Evolutionary conservation across 2,329 filamentous ascomycete genomes (phyloP), one percentile per base, ranked within the genome.

Genomic region (Plectosphaerella cucumerina): DNA sequence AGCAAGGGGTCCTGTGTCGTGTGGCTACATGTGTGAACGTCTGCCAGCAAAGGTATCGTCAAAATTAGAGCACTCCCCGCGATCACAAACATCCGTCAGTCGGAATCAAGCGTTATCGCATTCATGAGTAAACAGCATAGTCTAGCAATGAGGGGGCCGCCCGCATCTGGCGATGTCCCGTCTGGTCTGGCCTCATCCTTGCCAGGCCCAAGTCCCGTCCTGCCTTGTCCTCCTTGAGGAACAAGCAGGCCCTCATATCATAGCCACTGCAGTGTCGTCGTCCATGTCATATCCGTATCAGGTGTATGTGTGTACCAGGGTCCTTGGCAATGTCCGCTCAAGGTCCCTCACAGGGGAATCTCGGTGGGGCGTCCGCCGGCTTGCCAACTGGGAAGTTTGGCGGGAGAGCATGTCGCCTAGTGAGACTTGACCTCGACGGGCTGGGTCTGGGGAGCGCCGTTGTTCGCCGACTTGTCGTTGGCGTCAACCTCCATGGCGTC

Each of bases 401-500:
- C 17, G 39, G n/a, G 39, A 17, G 39, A 42, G 17, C n/a, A 20
- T n/a, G 35, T 26, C 47, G n/a, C 45, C 53, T 57, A 57, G 43
- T 53, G 55, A 35, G 53, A 49, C 52, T 50, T 52, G 33, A 57
- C 51, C 49, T 49, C 48, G 23, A 70, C 63, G 34, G 68, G 65
- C 60, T 70, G 66, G 44, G 62, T 57, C 37, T 48, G 47, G 43
- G 62, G 52, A n/a, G 62, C 51, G 23, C 63, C 55, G 31, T 14
- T 22, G 22, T 20, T 54, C 34, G 62, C 57, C 18, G 65, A 59
- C 62, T 72, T 71, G 33, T 71, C 71, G 42, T 58, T 52, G 47
- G 59, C 62, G 54, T 80, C 77, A 44, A 80, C 71, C 46, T 80
- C 77, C 76, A 80, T 79, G 45, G 72, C 72, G 52, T 72, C 75